Conservation (phyloP, 176 grass and related monocot genomes). For the Hyparrhenia diplandra region DNA sequence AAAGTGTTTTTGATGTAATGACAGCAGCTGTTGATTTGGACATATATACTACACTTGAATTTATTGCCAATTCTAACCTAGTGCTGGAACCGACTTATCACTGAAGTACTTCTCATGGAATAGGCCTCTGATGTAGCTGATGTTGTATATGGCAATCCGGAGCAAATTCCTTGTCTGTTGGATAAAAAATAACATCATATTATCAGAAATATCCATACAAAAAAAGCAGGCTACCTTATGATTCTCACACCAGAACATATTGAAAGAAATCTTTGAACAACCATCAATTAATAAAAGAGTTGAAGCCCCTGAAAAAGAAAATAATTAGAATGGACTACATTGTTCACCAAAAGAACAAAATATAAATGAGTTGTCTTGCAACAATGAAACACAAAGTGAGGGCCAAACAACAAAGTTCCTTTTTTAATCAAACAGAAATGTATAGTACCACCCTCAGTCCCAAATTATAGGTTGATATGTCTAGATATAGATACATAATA, state of each 20-base stretch:
- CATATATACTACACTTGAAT: neutral
- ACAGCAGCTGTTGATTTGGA: neutral
- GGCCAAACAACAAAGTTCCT: neutral
- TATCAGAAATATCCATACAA: neutral
- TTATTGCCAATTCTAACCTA: conserved; percentile 52
- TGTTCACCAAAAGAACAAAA: neutral
- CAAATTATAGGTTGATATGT: too few relatives aligned
- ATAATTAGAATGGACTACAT: neutral
- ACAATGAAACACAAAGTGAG: neutral
- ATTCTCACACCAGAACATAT: neutral
- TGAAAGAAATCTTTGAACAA: neutral
- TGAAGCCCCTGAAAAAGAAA: neutral
- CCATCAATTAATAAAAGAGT: conserved; percentile 13
- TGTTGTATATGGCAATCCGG: conserved; percentile 97
- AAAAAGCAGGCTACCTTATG: neutral
- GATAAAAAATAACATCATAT: conserved; percentile 10
- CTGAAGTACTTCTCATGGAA: conserved; percentile 99
- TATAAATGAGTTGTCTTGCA: neutral
- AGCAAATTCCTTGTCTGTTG: conserved; percentile 96
- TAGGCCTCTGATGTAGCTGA: conserved; percentile 96
- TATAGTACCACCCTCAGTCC: too few relatives aligned
- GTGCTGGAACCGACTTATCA: conserved; percentile 94
- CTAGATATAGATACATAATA: too few relatives aligned
- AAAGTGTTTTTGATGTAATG: neutral
- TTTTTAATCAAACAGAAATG: neutral